These are phyloP conservation scores for Cladophialophora exuberans DNA, from an alignment of 2,329 filamentous ascomycete species.

Conservation along the genomic window DNA sequence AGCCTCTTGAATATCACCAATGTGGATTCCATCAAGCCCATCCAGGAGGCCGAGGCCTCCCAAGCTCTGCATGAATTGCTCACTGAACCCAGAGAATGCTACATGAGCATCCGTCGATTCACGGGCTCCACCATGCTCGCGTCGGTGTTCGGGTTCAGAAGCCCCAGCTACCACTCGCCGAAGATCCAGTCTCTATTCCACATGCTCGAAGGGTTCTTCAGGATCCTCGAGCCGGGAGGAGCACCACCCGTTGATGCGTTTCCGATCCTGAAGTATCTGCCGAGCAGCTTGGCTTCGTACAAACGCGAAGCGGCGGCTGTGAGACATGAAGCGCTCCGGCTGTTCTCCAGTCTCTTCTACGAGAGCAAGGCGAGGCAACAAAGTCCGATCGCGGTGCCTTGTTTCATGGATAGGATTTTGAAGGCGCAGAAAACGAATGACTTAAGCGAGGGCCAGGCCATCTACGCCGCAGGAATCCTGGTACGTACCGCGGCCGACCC, in stretches of 20 bases:
- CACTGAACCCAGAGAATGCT: conserved; percentile 2
- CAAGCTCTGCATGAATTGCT: conserved; percentile 5
- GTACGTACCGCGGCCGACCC: conserved; percentile 9
- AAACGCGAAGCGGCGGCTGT: conserved; percentile 38
- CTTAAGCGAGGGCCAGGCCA: conserved; percentile 2
- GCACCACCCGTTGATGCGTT: conserved; percentile 46
- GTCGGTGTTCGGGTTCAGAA: conserved; percentile 12
- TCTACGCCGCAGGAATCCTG: conserved; percentile 11
- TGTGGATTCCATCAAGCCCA: conserved; percentile 7
- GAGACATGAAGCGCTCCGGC: conserved; percentile 20
- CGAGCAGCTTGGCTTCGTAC: conserved; percentile 50
- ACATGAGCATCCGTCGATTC: conserved; percentile 10
- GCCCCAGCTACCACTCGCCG: background rate
- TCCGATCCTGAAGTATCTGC: conserved; percentile 49
- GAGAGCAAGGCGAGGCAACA: conserved; percentile 1
- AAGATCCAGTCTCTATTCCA: conserved; percentile 14
- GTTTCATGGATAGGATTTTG: conserved; percentile 17
- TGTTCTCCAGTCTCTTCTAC: conserved; percentile 12
- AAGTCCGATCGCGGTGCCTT: conserved; percentile 17
- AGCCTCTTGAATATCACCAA: conserved; percentile 6
- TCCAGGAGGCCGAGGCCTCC: conserved; percentile 4
- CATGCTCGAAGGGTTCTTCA: conserved; percentile 13
- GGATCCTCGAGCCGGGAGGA: conserved; percentile 12
- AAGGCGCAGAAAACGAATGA: conserved; percentile 12
- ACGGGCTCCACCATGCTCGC: conserved; percentile 10